phyloP scores from a whole-genome alignment of 2,329 filamentous ascomycete species.

The Penicillium aurantiogriseum region DNA sequence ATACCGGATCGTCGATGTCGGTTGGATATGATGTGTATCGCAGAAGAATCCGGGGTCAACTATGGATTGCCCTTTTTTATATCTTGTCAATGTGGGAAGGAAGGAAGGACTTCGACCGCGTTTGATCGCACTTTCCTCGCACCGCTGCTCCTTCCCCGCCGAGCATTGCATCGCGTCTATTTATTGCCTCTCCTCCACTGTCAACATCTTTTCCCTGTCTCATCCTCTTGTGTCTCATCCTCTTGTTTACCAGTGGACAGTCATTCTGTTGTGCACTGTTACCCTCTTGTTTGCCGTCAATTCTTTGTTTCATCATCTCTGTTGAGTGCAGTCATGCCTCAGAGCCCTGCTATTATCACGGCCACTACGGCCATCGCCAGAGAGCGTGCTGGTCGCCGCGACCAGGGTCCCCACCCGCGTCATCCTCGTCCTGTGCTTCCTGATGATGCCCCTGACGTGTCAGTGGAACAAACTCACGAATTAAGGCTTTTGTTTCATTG shows the following conservation, averaged over 20 bases:
- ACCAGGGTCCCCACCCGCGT: neutral
- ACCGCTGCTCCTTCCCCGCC: neutral
- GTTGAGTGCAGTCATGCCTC: neutral
- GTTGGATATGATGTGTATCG: neutral
- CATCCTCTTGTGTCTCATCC: neutral
- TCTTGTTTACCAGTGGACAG: neutral
- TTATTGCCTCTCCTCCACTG: neutral
- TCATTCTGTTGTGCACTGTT: neutral
- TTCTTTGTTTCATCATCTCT: neutral
- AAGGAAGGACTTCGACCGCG: neutral
- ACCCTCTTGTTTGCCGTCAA: neutral
- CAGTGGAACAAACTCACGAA: conserved; percentile 9
- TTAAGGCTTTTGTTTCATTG: neutral
- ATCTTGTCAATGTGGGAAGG: neutral
- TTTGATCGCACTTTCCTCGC: neutral
- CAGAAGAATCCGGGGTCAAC: neutral
- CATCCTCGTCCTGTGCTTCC: neutral
- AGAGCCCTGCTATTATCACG: neutral
- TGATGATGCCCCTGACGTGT: conserved; percentile 19
- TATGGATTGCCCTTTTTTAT: neutral
- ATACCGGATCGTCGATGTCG: neutral
- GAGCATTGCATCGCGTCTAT: neutral
- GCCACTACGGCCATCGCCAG: conserved; percentile 17
- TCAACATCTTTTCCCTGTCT: neutral
- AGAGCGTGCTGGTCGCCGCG: conserved; percentile 16